phyloP scores from a whole-genome alignment of 257 asterid species.

The Linaria vulgaris region DNA sequence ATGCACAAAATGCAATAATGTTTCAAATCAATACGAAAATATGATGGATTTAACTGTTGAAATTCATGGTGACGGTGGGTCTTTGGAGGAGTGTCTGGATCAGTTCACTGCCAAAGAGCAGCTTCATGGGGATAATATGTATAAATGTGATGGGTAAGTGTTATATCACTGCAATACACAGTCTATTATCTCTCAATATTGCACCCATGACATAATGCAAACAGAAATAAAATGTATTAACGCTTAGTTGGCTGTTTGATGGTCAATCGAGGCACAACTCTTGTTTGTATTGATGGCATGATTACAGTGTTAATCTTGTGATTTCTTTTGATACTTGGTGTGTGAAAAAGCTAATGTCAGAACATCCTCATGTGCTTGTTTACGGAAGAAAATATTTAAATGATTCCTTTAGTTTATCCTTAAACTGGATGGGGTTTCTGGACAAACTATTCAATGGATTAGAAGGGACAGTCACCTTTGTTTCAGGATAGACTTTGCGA shows the following conservation, averaged over 20 bases:
- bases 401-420: no score
- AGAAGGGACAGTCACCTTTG: no score
- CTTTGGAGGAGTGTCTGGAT: conserved; percentile 95
- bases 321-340: no score
- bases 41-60: conserved; percentile 99
- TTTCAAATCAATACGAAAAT: conserved; percentile 87
- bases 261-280: neutral
- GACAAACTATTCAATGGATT: no score
- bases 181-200: neutral
- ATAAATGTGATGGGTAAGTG: conserved; percentile 87
- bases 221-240: neutral
- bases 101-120: conserved; percentile 88
- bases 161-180: conserved; percentile 17
- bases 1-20: conserved; percentile 81
- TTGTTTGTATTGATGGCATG: neutral
- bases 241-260: neutral
- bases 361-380: no score
- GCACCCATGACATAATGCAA: no score
- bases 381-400: no score
- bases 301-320: neutral
- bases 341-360: no score
- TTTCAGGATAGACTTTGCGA: no score
- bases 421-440: no score
- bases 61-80: conserved; percentile 93
- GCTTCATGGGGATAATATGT: conserved; percentile 99